A percentile compares a stretch with the other conserved stretches of the same genome.
These are phyloP conservation scores for Cucumis hystrix DNA, from an alignment of 306 rosid species.

Conservation along the genomic window DNA sequence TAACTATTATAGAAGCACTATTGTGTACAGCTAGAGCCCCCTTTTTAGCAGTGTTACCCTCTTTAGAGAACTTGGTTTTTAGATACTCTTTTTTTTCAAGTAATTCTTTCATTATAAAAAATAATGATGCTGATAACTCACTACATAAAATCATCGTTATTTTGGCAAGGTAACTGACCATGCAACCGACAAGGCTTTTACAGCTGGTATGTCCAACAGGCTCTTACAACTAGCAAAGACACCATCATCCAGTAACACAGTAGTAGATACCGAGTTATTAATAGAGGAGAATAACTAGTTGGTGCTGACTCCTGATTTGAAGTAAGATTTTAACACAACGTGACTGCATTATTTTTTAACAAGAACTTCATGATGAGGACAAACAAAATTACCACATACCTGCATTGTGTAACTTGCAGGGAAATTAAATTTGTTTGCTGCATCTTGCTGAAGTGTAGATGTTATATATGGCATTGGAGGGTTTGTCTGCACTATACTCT, in stretches of 20 bases:
- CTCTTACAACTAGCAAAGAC: too few species aligned
- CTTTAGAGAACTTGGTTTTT: too few species aligned
- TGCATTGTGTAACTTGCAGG: conserved; percentile 63
- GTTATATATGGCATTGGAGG: conserved; percentile 92
- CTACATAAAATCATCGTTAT: background rate
- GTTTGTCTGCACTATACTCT: conserved; percentile 46
- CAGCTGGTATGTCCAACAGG: too few species aligned
- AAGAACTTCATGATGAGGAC: background rate
- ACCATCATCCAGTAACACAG: too few species aligned
- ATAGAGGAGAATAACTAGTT: too few species aligned
- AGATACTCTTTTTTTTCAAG: too few species aligned
- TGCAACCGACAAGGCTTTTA: background rate
- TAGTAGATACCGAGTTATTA: too few species aligned
- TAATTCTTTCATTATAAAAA: too few species aligned
- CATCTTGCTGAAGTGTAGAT: conserved; percentile 98
- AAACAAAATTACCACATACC: conserved; percentile 32
- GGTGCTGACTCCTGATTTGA: too few species aligned
- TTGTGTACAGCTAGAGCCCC: too few species aligned
- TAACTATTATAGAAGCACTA: too few species aligned
- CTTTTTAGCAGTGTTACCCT: too few species aligned
- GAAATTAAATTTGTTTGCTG: conserved; percentile 72
- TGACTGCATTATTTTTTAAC: background rate
- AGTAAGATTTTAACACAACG: background rate
- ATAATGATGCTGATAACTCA: background rate
- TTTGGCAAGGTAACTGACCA: background rate